These are phyloP conservation scores for Sequoia sempervirens DNA, from an alignment of 75 land plant genomes.

Conservation along the genomic window DNA sequence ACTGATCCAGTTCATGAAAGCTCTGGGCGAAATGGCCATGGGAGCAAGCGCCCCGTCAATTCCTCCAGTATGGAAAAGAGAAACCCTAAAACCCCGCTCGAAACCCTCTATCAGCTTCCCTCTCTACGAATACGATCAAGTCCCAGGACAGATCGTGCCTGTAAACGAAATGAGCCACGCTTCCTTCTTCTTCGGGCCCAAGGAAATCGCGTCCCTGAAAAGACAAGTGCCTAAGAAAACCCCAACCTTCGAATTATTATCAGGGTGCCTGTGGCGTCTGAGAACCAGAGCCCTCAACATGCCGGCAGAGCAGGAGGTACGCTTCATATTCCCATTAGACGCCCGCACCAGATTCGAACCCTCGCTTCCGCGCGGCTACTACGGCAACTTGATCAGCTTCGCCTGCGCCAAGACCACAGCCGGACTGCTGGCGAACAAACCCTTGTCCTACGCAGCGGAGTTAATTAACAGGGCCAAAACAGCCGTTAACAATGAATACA, in stretches of 20 bases:
- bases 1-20: conserved; percentile 40
- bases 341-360: not conserved
- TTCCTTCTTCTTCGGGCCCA: conserved; percentile 37
- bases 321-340: not conserved
- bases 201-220: not conserved
- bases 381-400: no score
- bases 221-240: conserved; percentile 41
- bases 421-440: no score
- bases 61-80: conserved; percentile 35
- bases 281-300: conserved; percentile 21
- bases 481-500: no score
- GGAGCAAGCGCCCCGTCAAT: conserved; percentile 31
- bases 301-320: conserved; percentile 21
- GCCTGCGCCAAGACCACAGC: no score
- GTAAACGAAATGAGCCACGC: conserved; percentile 5
- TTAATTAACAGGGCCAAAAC: no score
- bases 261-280: conserved; percentile 41
- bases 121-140: conserved; percentile 41
- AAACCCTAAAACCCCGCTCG: conserved; percentile 26
- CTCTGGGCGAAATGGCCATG: conserved; percentile 34
- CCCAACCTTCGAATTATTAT: conserved; percentile 44
- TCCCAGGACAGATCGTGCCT: not conserved
- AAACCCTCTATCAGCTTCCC: conserved; percentile 26
- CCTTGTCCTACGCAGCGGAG: no score
- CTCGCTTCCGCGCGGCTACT: no score